Conservation (phyloP, 2,329 filamentous ascomycete genomes). For the Exophiala sideris region DNA sequence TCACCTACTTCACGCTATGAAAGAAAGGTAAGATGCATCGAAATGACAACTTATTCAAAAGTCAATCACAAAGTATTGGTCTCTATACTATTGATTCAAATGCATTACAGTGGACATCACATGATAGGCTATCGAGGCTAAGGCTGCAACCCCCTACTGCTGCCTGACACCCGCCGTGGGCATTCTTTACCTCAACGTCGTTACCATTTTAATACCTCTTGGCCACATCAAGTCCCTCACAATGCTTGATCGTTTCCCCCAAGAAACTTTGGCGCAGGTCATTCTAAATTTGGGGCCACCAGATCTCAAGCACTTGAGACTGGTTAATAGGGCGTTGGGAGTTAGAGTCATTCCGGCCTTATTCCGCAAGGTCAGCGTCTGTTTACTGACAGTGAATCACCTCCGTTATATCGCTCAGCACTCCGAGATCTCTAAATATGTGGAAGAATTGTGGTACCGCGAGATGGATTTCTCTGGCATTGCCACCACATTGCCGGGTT, state of each 20-base stretch:
- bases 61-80: too few species aligned
- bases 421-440: background rate
- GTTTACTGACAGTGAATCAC: constrained; percentile 3
- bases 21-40: too few species aligned
- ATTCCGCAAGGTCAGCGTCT: constrained; percentile 9
- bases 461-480: constrained; percentile 3
- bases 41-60: too few species aligned
- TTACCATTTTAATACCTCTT: too few species aligned
- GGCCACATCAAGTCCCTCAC: background rate
- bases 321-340: background rate
- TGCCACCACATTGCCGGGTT: background rate
- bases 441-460: constrained; percentile 12
- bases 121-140: too few species aligned
- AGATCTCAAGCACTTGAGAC: constrained; percentile 6
- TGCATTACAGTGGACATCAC: too few species aligned
- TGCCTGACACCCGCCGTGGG: too few species aligned
- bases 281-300: background rate
- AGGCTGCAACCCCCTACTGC: too few species aligned
- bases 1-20: too few species aligned
- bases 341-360: background rate
- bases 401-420: constrained; percentile 1
- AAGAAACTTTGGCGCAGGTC: constrained; percentile 7
- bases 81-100: too few species aligned
- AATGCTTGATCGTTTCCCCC: constrained; percentile 9
- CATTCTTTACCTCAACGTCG: too few species aligned